Base-by-base conservation (phyloP, 2,329 filamentous ascomycete species). In the Penicillium sp. region DNA sequence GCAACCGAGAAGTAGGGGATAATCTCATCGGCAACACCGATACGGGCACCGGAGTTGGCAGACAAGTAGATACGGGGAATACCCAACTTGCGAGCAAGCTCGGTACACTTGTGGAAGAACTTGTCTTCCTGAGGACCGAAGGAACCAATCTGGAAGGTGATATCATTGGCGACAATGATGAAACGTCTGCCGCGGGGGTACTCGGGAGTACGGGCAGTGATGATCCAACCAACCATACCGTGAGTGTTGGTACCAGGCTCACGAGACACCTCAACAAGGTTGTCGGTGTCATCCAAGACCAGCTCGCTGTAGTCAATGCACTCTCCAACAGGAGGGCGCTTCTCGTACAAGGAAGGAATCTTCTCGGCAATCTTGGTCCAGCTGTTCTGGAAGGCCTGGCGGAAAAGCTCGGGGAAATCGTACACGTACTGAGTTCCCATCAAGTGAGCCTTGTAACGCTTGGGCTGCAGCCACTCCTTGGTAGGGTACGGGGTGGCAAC, bases 361-460 rank as follows among this genome's bases (percentile, higher is more conserved):
- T 87, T 87, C 74, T 87, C 86, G 63, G 90, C 83, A 55, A 87
- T 86, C 75, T 88, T 87, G 71, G 81, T 79, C 94, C 94, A 99
- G 78, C 86, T 90, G 82, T 97, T 97, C 81, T 97, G 92, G 72
- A 96, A 91, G 44, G 94, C 92, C 78, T 97, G 94, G 72, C 94
- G 87, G 89, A 99, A 99, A 48, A 99, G 87, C 83, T 99, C 94
- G 31, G 94, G 94, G 88, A 99, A 99, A 78, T 99, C 94, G 75
- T 99, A 99, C 53, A 97, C 94, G 74, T 97, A 99, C 78, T 99
- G 94, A 29, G 94, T 99, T 63, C 94, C 94, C 92, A 99, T 97
- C 61, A 97, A 82, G 75, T 99, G 94, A 66, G 94, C 94, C 88
- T 96, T 97, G 87, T 99, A 97, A 68, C 94, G 87, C 87, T 97